Base-by-base conservation (phyloP, 345 rosid species). In the Corymbia maculata region DNA sequence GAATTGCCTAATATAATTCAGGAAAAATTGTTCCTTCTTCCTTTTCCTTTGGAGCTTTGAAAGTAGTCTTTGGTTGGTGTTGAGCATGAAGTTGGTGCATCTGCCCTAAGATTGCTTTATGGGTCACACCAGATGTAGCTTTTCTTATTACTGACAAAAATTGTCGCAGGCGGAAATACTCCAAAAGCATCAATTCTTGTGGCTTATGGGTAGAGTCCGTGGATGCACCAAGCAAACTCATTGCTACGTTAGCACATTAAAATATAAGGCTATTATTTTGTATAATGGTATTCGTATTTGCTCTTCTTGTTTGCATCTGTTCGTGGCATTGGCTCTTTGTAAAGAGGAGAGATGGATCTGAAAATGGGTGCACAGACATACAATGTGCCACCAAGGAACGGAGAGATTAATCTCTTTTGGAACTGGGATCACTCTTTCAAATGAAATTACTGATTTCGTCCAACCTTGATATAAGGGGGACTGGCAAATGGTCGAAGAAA, bases 101-200 rank as follows among this genome's bases (percentile, higher is more conserved):
- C 49, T 75, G 82, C 82, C 28, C 82, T 2, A 5, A 36, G 8
- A 75, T 75, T 26, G 1, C 49, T 19, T 75, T 10, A 19, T 9
- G 49, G 84, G 28, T 42, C 28, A 5, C 49, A 3, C 49, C 49
- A 0, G 49, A 42, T 5, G 49, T 42, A 45, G 84, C 84, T 42
- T 42, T 75, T 12, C 6, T 42, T 49, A 10, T 42, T 19, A 42
- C 82, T 9, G 84, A 42, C 21, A 19, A 75, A 21, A 75, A 75
- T 75, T 75, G 84, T 19, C 6, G 13, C 28, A 2, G 28, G 84
- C 3, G 4, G 3, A 9, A 19, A 42, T 21, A 19, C 49, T 75
- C 15, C 2, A 0, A 21, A 42, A 21, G 28, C 19, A 3, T 75
- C 49, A 42, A 75, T 75, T 19, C 15, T 0, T 9, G 49, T 1